Evolutionary conservation across 306 rosid species (phyloP), one percentile per base, ranked within the genome.

Genomic region (Casuarina equisetifolia): DNA sequence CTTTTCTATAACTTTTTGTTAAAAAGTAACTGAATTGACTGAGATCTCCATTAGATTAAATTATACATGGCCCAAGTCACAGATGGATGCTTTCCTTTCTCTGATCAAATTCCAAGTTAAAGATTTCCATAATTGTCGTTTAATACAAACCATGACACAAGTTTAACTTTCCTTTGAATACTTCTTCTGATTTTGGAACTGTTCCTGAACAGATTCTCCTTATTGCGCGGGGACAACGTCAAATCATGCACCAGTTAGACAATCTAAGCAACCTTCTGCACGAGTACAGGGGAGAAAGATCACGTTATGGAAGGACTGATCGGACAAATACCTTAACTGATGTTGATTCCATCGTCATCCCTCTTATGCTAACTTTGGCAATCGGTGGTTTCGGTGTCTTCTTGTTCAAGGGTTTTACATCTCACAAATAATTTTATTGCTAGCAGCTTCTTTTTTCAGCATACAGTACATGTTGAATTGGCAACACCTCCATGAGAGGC

Each of bases 161-260:
- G 44, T 17, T 67, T 42, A 42, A 67, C 6, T 40, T 67, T 67
- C 35, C 3, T 3, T 17, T 42, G 3, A 67, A n/a, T 15, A 3
- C 50, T 67, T 9, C 6, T 62, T 36, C 9, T 67, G 71, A 67
- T 67, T 67, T 67, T 40, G 71, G 15, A n/a, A 42, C 0, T 67
- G 36, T 67, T 7, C 73, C 67, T 58, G 7, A 17, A 42, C 83
- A 95, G 97, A 86, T 95, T 49, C 85, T 83, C 44, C 82, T 84
- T 52, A 83, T 95, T 85, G 83, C 87, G 2, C 87, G 97, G 38
- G 86, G 89, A 36, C 99, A 95, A 62, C 93, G 94, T 53, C 99
- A 92, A 87, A 81, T 95, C 74, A 84, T 86, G 90, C 97, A 88
- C 79, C 97, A 89, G 70, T 83, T 95, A 32, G 96, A 91, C 82